Base-by-base conservation (phyloP, 2,329 filamentous ascomycete species). In the Xylariaceae sp. region DNA sequence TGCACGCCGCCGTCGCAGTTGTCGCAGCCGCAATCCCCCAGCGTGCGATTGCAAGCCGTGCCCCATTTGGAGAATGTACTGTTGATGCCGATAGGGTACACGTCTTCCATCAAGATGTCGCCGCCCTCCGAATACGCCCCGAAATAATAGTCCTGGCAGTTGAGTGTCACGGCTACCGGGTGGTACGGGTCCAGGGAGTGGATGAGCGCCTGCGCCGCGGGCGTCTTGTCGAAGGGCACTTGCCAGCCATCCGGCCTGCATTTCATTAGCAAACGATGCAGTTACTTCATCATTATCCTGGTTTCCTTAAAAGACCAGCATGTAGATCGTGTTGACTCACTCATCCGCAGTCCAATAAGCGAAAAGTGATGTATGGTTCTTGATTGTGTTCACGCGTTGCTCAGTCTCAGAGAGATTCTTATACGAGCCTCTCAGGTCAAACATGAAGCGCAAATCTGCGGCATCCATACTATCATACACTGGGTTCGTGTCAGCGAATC, bases 11-110 rank as follows among this genome's bases (percentile, higher is more conserved):
- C 80, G 2, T 65, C 58, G 64, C 83, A 86, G 65, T 81, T 77
- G 62, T 86, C 83, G 65, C 83, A 86, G 9, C 82, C 83, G 67
- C 82, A 84, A 68, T 81, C 78, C 55, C 82, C 82, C 47, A 83
- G 79, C 0, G 82, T 85, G 3, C 68, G 54, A 65, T 85, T 86
- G 63, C 79, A 83, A 0, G 67, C 65, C 0, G 82, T 86, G 52
- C 74, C 71, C 73, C 80, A 86, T 40, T 75, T 75, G 9, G 75
- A 80, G 57, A 71, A 81, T 2, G 72, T 78, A 5, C 74, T 68
- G 66, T 84, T 82, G 57, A 79, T 77, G 31, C 75, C 79, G 54
- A 86, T 74, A 1, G 82, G 82, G 63, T 86, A 86, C 0, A 76
- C 75, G 59, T 86, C 82, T 31, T 75, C 74, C 71, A 85, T 79